A percentile compares a stretch with the other conserved stretches of the same genome.
Conservation (phyloP, 2,329 filamentous ascomycete species). For the Ceratocystis variospora region DNA sequence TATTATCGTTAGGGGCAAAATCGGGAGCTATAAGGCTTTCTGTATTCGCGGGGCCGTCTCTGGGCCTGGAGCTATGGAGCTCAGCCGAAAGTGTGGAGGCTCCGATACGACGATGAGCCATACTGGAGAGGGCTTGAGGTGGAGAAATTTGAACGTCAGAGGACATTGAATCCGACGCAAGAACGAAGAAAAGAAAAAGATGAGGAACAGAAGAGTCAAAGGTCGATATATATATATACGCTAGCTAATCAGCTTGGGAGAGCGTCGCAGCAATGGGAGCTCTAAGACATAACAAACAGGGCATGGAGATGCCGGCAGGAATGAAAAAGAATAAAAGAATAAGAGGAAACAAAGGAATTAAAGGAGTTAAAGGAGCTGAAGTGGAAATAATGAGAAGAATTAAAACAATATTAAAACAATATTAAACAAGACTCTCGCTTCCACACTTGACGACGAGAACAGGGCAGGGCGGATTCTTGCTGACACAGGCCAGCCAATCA, state of each 20-base stretch:
- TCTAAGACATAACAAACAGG: background rate
- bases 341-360: background rate
- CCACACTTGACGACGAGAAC: background rate
- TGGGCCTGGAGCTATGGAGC: background rate
- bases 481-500: background rate
- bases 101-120: background rate
- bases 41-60: background rate
- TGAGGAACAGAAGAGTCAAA: background rate
- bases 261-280: background rate
- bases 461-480: background rate
- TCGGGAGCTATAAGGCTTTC: background rate
- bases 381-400: background rate
- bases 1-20: background rate
- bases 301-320: background rate
- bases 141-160: background rate
- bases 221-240: background rate
- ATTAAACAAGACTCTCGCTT: background rate
- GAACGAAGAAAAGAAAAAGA: background rate
- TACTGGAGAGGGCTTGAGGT: background rate
- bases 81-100: background rate
- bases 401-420: background rate
- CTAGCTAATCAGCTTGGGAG: background rate
- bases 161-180: background rate
- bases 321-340: conserved; percentile 17
- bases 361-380: conserved; percentile 4